Evolutionary conservation across 352 stramenopile species (phyloP).

Genomic region (Phytophthora quininea): DNA sequence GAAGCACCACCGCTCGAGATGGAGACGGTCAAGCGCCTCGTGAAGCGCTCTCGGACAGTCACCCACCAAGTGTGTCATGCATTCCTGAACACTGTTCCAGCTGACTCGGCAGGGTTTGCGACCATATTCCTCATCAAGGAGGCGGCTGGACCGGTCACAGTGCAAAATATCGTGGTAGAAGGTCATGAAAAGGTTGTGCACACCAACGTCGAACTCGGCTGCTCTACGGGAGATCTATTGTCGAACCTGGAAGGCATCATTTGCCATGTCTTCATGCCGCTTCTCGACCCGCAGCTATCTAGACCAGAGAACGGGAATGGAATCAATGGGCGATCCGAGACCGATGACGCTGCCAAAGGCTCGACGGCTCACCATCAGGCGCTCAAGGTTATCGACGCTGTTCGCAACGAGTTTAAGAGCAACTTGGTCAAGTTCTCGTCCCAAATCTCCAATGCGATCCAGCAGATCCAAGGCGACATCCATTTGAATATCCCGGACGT

Average conservation of each 20-base stretch:
- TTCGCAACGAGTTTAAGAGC: constrained; percentile 89
- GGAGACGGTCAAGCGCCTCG: constrained; percentile 49
- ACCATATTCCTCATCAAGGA: constrained; percentile 88
- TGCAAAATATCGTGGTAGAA: constrained; percentile 39
- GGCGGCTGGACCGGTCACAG: constrained; percentile 46
- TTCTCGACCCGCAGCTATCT: constrained; percentile 78
- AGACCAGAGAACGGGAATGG: constrained; percentile 24
- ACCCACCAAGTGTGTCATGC: constrained; percentile 66
- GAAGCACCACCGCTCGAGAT: constrained; percentile 29
- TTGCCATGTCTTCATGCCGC: constrained; percentile 89
- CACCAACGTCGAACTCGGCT: constrained; percentile 85
- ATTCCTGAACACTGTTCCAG: constrained; percentile 72
- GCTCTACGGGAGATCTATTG: constrained; percentile 85
- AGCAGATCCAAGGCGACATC: constrained; percentile 95
- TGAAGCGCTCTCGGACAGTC: constrained; percentile 57
- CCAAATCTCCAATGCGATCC: constrained; percentile 92
- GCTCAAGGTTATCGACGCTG: constrained; percentile 82
- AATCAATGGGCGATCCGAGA: constrained; percentile 16
- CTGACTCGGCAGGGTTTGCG: constrained; percentile 60
- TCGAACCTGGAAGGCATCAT: constrained; percentile 88
- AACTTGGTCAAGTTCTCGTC: constrained; percentile 93
- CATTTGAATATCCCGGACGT: constrained; percentile 93
- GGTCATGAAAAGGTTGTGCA: constrained; percentile 57
- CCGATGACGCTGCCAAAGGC: constrained; percentile 17
- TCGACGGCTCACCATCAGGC: constrained; percentile 48